A percentile compares a stretch with the other conserved stretches of the same genome.
Conservation (phyloP, 495 filamentous ascomycete genomes). For the Chaetomium cochliodes region DNA sequence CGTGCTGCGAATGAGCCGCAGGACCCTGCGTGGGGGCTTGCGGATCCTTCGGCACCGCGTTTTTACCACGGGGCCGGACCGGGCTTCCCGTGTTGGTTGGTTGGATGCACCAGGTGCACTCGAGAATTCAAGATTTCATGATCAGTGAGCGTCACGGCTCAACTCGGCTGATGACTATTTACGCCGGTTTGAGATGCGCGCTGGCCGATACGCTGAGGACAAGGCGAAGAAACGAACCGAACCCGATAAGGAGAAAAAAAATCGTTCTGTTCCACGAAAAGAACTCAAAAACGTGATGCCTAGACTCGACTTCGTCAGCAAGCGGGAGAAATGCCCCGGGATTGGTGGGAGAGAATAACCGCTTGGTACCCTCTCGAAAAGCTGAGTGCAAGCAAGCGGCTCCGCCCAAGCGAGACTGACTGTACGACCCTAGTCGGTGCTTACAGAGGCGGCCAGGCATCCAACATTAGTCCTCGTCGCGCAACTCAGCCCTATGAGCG, state of each 20-base stretch:
- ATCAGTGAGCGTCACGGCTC: conserved; percentile 21
- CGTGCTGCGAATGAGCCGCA: conserved; percentile 1
- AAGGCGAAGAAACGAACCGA: conserved; percentile 1
- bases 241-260: neutral
- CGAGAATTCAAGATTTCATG: neutral
- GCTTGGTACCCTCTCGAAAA: conserved; percentile 10
- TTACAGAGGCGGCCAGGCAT: conserved; percentile 26
- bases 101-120: conserved; percentile 15
- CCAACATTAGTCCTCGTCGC: conserved; percentile 6
- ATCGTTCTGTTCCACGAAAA: conserved; percentile 1
- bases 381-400: conserved; percentile 25
- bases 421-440: conserved; percentile 20
- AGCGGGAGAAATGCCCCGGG: neutral
- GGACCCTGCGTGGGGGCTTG: conserved; percentile 3
- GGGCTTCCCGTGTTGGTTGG: neutral
- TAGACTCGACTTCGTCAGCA: conserved; percentile 23
- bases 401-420: conserved; percentile 12
- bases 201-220: neutral
- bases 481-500: conserved; percentile 25
- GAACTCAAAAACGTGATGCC: conserved; percentile 9
- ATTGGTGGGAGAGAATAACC: conserved; percentile 6
- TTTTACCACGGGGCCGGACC: conserved; percentile 14
- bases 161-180: conserved; percentile 17
- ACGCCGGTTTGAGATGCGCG: neutral
- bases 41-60: conserved; percentile 12